These are phyloP conservation scores for Bipolaris oryzae DNA, from an alignment of 2,329 filamentous ascomycete genomes.

Conservation along the genomic window DNA sequence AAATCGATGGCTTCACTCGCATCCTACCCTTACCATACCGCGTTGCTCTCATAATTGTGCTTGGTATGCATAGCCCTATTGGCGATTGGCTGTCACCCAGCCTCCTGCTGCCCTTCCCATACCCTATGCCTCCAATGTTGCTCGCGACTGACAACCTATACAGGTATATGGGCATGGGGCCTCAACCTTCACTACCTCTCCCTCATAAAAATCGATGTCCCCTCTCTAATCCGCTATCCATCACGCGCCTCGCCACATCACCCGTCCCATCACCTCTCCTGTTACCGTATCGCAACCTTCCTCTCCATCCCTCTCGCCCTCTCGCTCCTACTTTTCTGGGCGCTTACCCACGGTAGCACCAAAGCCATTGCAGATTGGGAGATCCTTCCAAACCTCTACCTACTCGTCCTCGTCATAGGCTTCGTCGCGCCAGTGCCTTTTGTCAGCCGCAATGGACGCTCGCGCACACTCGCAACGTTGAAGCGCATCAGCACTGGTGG, in stretches of 20 bases:
- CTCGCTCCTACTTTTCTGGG: constrained; percentile 84
- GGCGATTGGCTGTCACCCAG: not conserved
- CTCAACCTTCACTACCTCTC: constrained; percentile 88
- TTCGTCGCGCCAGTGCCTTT: constrained; percentile 76
- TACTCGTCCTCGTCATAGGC: constrained; percentile 71
- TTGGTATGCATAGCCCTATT: constrained; percentile 63
- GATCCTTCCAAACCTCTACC: constrained; percentile 84
- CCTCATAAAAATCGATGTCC: constrained; percentile 82
- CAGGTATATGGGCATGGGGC: constrained; percentile 95
- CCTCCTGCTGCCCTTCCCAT: not conserved
- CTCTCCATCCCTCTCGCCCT: constrained; percentile 73
- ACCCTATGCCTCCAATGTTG: not conserved
- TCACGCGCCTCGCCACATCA: constrained; percentile 72
- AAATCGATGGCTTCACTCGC: constrained; percentile 84
- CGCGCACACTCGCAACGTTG: constrained; percentile 75
- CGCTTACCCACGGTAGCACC: constrained; percentile 72
- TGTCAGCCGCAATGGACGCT: constrained; percentile 72
- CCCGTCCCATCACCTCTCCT: constrained; percentile 76
- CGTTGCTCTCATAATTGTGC: constrained; percentile 80
- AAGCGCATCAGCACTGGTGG: constrained; percentile 83
- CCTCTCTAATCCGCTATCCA: constrained; percentile 84
- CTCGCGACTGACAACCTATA: constrained; percentile 2
- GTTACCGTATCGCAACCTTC: constrained; percentile 82
- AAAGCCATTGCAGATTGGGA: constrained; percentile 77
- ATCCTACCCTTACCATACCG: constrained; percentile 88